A percentile compares a stretch with the other conserved stretches of the same genome.
These are phyloP conservation scores for Neonectria neomacrospora DNA, from an alignment of 2,329 filamentous ascomycete genomes.

Conservation along the genomic window DNA sequence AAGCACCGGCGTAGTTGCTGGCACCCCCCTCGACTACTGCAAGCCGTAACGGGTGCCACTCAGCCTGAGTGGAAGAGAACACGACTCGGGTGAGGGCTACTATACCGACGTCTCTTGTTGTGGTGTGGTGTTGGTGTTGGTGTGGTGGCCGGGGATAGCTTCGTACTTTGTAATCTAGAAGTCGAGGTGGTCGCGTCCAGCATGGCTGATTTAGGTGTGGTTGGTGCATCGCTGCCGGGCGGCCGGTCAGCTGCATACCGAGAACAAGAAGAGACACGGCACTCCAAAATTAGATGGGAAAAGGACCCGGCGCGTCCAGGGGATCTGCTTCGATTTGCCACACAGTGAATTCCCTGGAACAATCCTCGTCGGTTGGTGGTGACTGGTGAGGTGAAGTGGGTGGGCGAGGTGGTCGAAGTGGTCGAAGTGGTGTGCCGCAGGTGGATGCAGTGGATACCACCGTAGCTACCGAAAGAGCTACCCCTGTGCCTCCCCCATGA, in stretches of 20 bases:
- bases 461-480: slow-evolving; percentile 39
- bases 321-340: slow-evolving; percentile 25
- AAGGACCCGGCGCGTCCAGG: slow-evolving; percentile 25
- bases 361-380: slow-evolving; percentile 14
- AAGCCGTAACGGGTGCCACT: slow-evolving; percentile 32
- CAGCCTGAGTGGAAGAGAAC: slow-evolving; percentile 16
- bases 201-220: slow-evolving; percentile 21
- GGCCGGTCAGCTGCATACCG: slow-evolving; percentile 36
- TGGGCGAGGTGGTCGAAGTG: no score
- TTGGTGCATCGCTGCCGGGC: slow-evolving; percentile 29
- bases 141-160: not conserved
- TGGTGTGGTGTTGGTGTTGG: slow-evolving; percentile 9
- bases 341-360: slow-evolving; percentile 23
- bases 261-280: slow-evolving; percentile 30
- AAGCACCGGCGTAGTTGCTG: slow-evolving; percentile 2
- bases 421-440: slow-evolving; percentile 26
- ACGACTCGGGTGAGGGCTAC: slow-evolving; percentile 9
- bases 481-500: slow-evolving; percentile 38
- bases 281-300: slow-evolving; percentile 35
- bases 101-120: slow-evolving; percentile 6
- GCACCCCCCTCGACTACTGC: slow-evolving; percentile 34
- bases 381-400: no score
- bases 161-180: not conserved
- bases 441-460: slow-evolving; percentile 22
- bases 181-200: not conserved